These are phyloP conservation scores for Lasiosphaeria miniovina DNA, from an alignment of 495 filamentous ascomycete genomes.

Conservation along the genomic window DNA sequence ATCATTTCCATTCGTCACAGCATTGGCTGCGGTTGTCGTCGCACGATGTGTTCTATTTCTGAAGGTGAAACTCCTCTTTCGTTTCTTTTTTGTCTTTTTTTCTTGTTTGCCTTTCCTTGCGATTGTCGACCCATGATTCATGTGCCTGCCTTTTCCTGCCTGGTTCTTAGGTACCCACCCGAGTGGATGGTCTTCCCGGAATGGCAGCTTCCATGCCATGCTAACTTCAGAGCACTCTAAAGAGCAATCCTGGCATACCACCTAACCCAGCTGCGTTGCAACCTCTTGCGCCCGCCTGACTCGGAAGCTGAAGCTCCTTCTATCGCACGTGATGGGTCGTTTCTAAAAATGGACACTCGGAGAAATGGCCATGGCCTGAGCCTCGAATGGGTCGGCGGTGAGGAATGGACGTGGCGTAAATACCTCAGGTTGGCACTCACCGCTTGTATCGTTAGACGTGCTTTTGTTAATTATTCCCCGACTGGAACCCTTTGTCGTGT, in stretches of 20 bases:
- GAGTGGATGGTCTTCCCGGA: background rate
- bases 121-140: background rate
- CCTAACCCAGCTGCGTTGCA: background rate
- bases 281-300: background rate
- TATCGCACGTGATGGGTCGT: background rate
- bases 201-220: background rate
- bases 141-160: background rate
- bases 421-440: no score
- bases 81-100: background rate
- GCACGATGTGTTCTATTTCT: no score
- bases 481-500: no score
- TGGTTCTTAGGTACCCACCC: background rate
- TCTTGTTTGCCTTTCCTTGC: background rate
- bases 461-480: no score
- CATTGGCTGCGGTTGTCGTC: no score
- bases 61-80: no score
- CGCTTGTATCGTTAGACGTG: no score
- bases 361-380: background rate
- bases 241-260: background rate
- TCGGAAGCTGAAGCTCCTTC: background rate
- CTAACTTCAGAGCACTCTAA: background rate
- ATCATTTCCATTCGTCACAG: background rate
- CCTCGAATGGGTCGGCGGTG: background rate
- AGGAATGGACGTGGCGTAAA: background rate
- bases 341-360: background rate